Evolutionary conservation across 2,329 filamentous ascomycete genomes (phyloP).

Genomic region (Trichocomaceae sp.): DNA sequence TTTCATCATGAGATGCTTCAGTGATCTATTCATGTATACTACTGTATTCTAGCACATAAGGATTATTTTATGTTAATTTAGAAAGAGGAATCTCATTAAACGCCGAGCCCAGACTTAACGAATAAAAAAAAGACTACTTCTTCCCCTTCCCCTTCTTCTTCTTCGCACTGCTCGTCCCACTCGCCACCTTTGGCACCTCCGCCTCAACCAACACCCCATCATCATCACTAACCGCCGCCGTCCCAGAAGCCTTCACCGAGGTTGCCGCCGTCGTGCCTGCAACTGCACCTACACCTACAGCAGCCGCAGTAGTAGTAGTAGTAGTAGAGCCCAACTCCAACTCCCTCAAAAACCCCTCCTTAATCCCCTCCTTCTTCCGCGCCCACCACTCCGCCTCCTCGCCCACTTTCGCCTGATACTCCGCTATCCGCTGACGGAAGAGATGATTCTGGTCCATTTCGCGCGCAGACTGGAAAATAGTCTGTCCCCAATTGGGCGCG

Average conservation of each 20-base stretch:
- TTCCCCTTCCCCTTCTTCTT: slow-evolving; percentile 47
- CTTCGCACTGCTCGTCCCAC: slow-evolving; percentile 27
- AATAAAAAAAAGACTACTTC: slow-evolving; percentile 28
- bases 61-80: too few species aligned
- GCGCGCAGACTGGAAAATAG: slow-evolving; percentile 95
- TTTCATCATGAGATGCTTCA: slow-evolving; percentile 3
- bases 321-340: slow-evolving; percentile 59
- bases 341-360: slow-evolving; percentile 76
- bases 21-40: not conserved
- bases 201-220: slow-evolving; percentile 72
- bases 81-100: not conserved
- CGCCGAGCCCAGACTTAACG: not conserved
- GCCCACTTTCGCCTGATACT: slow-evolving; percentile 63
- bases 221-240: slow-evolving; percentile 50
- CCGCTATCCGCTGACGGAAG: slow-evolving; percentile 66
- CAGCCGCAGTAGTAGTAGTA: slow-evolving; percentile 16
- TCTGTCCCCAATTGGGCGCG: slow-evolving; percentile 79
- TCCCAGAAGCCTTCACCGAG: slow-evolving; percentile 15
- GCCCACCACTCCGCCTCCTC: slow-evolving; percentile 91
- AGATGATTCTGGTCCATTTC: slow-evolving; percentile 84
- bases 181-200: slow-evolving; percentile 39
- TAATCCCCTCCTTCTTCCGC: slow-evolving; percentile 66
- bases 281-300: too few species aligned
- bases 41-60: too few species aligned
- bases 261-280: slow-evolving; percentile 10